These are phyloP conservation scores for Phaeodactylum tricornutum DNA, from an alignment of 108 stramenopile genomes.

Conservation along the genomic window DNA sequence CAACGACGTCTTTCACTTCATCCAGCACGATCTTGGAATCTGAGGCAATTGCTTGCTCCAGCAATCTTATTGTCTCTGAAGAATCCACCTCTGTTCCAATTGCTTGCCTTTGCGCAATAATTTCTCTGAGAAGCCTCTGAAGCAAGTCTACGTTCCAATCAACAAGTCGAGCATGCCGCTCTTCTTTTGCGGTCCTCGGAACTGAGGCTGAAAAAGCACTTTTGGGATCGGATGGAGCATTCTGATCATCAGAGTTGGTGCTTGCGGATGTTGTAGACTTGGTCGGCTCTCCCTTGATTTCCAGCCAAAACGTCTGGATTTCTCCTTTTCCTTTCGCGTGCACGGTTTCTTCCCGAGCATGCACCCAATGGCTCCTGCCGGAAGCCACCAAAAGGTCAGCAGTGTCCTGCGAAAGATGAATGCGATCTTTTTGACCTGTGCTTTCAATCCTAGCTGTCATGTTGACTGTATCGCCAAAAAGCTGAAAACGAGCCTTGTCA, in stretches of 20 bases:
- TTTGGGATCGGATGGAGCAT: background rate
- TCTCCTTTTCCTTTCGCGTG: constrained; percentile 23
- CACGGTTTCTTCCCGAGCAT: constrained; percentile 1
- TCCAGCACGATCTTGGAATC: constrained; percentile 10
- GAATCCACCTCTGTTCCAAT: background rate
- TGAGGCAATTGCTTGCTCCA: background rate
- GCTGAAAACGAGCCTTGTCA: constrained; percentile 8
- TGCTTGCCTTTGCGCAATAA: background rate
- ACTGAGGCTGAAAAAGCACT: background rate
- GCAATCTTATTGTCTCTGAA: background rate
- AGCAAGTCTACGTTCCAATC: background rate
- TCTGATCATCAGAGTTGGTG: background rate
- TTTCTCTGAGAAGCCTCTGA: background rate
- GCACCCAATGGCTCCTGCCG: constrained; percentile 11
- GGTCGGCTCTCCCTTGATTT: background rate
- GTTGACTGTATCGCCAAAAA: constrained; percentile 13
- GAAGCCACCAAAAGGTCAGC: constrained; percentile 4
- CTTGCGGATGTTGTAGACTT: background rate
- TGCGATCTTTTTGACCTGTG: constrained; percentile 6
- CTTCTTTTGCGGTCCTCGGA: too few relatives aligned
- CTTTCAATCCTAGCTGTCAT: constrained; percentile 12
- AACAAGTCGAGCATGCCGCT: background rate
- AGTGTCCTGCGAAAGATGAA: constrained; percentile 11
- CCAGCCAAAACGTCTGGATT: constrained; percentile 23
- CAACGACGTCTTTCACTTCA: constrained; percentile 26